Evolutionary conservation across 2,329 filamentous ascomycete species (phyloP).

Genomic region (Lachnellula arida): DNA sequence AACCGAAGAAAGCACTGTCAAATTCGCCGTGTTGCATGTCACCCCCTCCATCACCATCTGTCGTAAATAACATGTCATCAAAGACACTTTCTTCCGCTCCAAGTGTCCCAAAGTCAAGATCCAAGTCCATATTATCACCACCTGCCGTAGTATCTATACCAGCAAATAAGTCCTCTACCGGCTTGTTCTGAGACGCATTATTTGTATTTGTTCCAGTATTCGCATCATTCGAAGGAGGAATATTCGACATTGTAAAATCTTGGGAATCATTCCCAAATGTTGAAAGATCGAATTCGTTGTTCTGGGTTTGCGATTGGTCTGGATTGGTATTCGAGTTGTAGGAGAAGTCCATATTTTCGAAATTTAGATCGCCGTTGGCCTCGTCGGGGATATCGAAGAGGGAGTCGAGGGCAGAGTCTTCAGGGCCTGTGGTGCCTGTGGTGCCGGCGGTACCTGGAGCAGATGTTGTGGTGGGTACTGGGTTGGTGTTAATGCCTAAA

Average conservation of each 20-base stretch:
- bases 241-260: constrained; percentile 37
- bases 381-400: constrained; percentile 26
- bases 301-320: constrained; percentile 21
- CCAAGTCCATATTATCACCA: constrained; percentile 38
- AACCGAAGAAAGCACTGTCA: constrained; percentile 28
- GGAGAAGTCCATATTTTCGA: constrained; percentile 28
- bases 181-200: constrained; percentile 14
- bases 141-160: constrained; percentile 10
- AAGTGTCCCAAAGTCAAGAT: constrained; percentile 48
- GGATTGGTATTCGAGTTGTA: constrained; percentile 14
- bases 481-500: constrained; percentile 24
- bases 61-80: constrained; percentile 28
- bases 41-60: constrained; percentile 19
- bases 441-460: constrained; percentile 13
- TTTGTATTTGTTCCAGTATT: constrained; percentile 11
- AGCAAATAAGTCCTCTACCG: constrained; percentile 21
- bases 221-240: constrained; percentile 12
- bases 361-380: constrained; percentile 20
- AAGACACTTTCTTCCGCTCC: constrained; percentile 28
- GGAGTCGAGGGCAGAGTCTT: constrained; percentile 26
- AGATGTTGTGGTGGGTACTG: constrained; percentile 6
- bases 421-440: neutral
- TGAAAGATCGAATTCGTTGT: constrained; percentile 28
- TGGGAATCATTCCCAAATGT: constrained; percentile 31
- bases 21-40: constrained; percentile 28